A percentile compares a stretch with the other conserved stretches of the same genome.
Evolutionary conservation across 148 eudicot genomes (phyloP).

Genomic region (Silene latifolia): DNA sequence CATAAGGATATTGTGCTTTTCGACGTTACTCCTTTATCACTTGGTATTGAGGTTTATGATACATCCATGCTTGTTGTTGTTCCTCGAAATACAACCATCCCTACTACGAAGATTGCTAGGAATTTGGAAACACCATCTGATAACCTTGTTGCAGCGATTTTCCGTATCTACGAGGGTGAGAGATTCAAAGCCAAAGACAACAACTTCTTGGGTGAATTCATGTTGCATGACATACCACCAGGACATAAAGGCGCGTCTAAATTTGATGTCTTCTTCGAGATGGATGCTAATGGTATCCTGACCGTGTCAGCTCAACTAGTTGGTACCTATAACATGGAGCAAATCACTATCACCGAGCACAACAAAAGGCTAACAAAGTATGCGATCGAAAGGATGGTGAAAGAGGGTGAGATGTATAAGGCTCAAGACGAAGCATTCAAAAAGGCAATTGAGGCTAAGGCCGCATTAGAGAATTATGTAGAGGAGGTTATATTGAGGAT

Average conservation of each 20-base stretch:
- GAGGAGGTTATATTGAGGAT: background rate
- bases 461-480: background rate
- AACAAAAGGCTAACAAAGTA: background rate
- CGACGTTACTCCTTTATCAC: background rate
- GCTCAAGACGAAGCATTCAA: too few species aligned
- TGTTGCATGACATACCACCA: constrained; percentile 6
- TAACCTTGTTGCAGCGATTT: background rate
- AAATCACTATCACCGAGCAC: background rate
- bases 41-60: background rate
- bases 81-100: background rate
- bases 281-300: background rate
- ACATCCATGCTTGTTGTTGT: background rate
- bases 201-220: constrained; percentile 15
- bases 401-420: constrained; percentile 11
- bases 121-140: background rate
- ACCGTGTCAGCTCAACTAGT: background rate
- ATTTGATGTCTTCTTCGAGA: constrained; percentile 9
- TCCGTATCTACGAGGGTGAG: background rate
- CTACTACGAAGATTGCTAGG: background rate
- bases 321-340: constrained; percentile 3
- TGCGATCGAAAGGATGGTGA: constrained; percentile 20
- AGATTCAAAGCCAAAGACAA: constrained; percentile 11
- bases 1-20: background rate
- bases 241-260: constrained; percentile 6
- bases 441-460: background rate